phyloP scores from a whole-genome alignment of 768 basidiomycete genomes.

The Asterophora parasitica region DNA sequence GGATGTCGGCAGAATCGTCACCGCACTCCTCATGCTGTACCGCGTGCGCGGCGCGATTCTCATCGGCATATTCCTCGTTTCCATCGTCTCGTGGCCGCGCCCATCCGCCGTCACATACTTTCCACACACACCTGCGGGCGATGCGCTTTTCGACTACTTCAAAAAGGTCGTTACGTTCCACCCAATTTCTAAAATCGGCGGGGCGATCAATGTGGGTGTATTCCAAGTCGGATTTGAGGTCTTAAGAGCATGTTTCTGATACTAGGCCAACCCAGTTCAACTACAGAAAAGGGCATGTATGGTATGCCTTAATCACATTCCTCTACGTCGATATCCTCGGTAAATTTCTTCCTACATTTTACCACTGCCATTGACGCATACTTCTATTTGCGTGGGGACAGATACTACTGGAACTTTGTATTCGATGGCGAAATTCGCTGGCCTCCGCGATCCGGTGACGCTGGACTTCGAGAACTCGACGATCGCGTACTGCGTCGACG shows the following conservation, averaged over 20 bases:
- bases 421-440: conserved; percentile 89
- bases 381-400: conserved; percentile 14
- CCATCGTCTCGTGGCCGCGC: conserved; percentile 87
- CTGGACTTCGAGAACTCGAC: conserved; percentile 84
- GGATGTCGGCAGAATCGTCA: conserved; percentile 49
- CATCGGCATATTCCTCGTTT: conserved; percentile 79
- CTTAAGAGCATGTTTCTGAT: conserved; percentile 10
- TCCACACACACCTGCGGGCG: conserved; percentile 64
- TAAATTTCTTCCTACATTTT: conserved; percentile 24
- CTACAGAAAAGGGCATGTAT: conserved; percentile 66
- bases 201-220: conserved; percentile 56
- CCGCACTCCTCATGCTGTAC: conserved; percentile 78
- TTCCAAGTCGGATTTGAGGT: background rate
- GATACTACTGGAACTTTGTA: conserved; percentile 72
- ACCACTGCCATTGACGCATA: background rate
- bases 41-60: conserved; percentile 80
- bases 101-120: conserved; percentile 76
- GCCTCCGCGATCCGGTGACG: conserved; percentile 79
- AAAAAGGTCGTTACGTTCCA: conserved; percentile 79
- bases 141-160: conserved; percentile 78
- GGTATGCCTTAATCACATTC: conserved; percentile 88
- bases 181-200: conserved; percentile 54
- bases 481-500: conserved; percentile 79
- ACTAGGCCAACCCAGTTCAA: conserved; percentile 36
- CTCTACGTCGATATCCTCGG: conserved; percentile 85